A percentile compares a stretch with the other conserved stretches of the same genome.
Conservation (phyloP, 2,329 filamentous ascomycete species). For the Verruconis gallopava region DNA sequence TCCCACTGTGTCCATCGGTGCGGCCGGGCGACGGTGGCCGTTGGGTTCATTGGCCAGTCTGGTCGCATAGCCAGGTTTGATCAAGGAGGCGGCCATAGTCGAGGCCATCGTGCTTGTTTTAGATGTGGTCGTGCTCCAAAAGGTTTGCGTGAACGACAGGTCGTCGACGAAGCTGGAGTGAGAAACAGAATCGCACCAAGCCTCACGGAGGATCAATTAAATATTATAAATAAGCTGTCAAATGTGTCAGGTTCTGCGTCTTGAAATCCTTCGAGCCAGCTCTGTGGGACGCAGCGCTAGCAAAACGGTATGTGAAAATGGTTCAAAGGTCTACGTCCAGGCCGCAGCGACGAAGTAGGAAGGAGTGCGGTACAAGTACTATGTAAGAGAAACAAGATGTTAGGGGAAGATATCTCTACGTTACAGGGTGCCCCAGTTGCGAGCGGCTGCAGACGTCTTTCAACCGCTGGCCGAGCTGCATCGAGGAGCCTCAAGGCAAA, state of each 20-base stretch:
- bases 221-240: too few relatives aligned
- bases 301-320: neutral
- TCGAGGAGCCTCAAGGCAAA: neutral
- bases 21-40: neutral
- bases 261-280: neutral
- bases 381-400: neutral
- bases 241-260: too few relatives aligned
- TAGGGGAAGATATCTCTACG: too few relatives aligned
- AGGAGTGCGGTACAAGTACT: neutral
- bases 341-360: too few relatives aligned
- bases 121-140: conserved; percentile 1
- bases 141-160: neutral
- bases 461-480: neutral
- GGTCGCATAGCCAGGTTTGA: neutral
- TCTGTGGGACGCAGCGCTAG: neutral
- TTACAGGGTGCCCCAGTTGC: too few relatives aligned
- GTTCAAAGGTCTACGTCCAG: neutral
- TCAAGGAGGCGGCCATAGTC: neutral
- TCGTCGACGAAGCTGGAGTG: neutral
- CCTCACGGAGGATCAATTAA: too few relatives aligned
- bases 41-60: neutral
- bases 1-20: neutral
- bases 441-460: neutral
- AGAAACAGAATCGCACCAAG: too few relatives aligned
- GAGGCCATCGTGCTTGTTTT: neutral